Base-by-base conservation (phyloP, 257 asterid species). In the Paulownia fortunei region DNA sequence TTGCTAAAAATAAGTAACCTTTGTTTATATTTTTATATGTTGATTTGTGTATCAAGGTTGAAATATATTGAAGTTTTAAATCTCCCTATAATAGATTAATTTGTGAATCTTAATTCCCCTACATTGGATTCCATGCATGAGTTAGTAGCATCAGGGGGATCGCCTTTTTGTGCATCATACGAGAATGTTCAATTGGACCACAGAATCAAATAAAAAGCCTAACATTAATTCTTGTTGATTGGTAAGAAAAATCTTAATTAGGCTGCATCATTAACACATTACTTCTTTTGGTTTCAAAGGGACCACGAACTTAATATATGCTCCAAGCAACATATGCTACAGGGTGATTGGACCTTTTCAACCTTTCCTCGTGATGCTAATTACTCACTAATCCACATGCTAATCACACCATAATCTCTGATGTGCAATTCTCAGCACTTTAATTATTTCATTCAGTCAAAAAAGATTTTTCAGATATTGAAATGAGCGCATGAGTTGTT, bases 251-350 rank as follows among this genome's bases (percentile, higher is more conserved):
- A 9, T 34, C 39, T 26, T 69, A 34, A 26, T 30, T 15, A 6
- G 26, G 34, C 21, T 30, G 34, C 64, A 54, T 41, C 51, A 56
- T 47, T 27, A 37, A 81, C 26, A 34, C 63, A 74, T 65, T 72
- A 49, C 82, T 82, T 44, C 26, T 46, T 77, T 72, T 51, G 41
- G 59, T 36, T 39, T 5, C 49, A 72, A 13, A 24, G 80, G 81
- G 83, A 78, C 82, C 83, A 75, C 73, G 30, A 75, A 72, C 83
- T 74, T 62, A 76, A 80, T 69, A 46, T 58, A 76, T 54, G 80
- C 86, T 83, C 88, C 82, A 78, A 83, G 59, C 83, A 88, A 85
- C 91, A 80, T 86, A 82, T 86, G 88, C 83, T 62, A 71, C 79
- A 44, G 82, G 47, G 80, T 64, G 52, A 82, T 85, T 83, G 91